Evolutionary conservation across 2,329 filamentous ascomycete species (phyloP).

Genomic region (Zopfia rhizophila): DNA sequence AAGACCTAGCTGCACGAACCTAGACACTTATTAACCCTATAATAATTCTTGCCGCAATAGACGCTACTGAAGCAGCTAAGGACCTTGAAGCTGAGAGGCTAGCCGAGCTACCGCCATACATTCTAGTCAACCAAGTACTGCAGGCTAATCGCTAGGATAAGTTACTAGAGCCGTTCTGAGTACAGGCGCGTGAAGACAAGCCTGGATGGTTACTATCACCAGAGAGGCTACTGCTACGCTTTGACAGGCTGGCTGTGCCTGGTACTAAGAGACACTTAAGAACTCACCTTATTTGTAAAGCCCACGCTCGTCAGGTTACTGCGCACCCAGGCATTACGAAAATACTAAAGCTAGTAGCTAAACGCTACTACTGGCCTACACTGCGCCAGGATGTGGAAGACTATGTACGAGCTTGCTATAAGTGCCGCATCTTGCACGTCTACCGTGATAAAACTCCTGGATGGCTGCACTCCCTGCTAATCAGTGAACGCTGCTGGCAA

Average conservation of each 20-base stretch:
- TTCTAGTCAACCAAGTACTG: too few relatives aligned
- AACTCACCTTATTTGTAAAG: conserved; percentile 2
- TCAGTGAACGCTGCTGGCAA: conserved; percentile 1
- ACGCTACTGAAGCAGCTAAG: too few relatives aligned
- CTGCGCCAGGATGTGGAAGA: not conserved
- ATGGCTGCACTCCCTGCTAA: conserved; percentile 1
- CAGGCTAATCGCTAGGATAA: too few relatives aligned
- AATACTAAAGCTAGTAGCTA: not conserved
- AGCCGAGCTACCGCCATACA: too few relatives aligned
- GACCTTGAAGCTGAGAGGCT: too few relatives aligned
- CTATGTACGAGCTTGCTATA: not conserved
- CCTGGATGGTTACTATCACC: too few relatives aligned
- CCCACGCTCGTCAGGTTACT: not conserved
- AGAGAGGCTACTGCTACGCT: too few relatives aligned
- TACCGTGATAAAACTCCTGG: not conserved
- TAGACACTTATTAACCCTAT: not conserved
- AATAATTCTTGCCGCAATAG: too few relatives aligned
- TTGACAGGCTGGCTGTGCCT: too few relatives aligned
- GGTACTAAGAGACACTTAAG: too few relatives aligned
- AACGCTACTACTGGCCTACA: conserved; percentile 2
- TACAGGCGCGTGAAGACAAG: too few relatives aligned
- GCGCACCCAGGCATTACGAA: conserved; percentile 8
- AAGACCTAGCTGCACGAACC: conserved; percentile 1
- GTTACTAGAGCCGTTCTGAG: not conserved
- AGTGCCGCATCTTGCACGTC: not conserved